Conservation (phyloP, 495 filamentous ascomycete genomes). For the Podospora conica region DNA sequence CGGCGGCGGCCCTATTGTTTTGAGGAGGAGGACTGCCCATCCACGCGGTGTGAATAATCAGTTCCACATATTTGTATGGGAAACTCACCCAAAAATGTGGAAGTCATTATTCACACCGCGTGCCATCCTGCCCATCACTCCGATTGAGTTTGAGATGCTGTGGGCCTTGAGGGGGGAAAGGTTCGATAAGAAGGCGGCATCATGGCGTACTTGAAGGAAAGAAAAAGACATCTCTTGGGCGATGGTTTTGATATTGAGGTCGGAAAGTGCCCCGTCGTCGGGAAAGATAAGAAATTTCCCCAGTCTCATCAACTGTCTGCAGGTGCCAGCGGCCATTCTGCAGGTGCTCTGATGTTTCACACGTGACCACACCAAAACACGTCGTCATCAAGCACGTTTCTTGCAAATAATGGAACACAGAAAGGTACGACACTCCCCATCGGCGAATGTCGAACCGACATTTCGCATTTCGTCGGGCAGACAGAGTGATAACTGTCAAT, state of each 20-base stretch:
- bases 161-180: not conserved
- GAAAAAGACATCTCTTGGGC: not conserved
- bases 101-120: no score
- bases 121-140: not conserved
- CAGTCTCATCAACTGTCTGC: not conserved
- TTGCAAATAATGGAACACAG: not conserved
- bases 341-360: not conserved
- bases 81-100: no score
- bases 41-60: no score
- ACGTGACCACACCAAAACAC: not conserved
- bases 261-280: no score
- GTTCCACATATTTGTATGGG: no score
- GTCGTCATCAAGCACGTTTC: not conserved
- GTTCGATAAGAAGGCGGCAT: not conserved
- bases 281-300: no score
- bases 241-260: not conserved
- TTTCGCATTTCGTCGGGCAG: no score
- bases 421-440: no score
- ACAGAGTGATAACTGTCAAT: no score
- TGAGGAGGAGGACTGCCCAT: not conserved
- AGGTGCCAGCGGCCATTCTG: not conserved
- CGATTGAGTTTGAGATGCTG: not conserved
- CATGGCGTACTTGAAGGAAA: no score
- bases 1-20: not conserved
- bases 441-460: not conserved